Conservation (phyloP, 2,329 filamentous ascomycete species). For the Pseudonectria buxi region DNA sequence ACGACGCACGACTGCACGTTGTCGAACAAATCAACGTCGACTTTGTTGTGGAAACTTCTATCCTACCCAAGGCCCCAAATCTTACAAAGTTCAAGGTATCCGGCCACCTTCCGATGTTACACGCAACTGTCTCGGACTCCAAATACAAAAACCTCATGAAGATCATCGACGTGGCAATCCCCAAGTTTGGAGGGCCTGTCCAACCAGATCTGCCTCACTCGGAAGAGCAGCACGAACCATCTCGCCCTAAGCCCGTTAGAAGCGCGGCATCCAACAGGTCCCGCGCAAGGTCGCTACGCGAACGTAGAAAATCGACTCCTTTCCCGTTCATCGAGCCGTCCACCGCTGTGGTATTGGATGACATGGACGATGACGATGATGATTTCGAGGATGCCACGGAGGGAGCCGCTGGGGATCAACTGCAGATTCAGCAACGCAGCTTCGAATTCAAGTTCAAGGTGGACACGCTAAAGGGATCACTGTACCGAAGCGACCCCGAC, state of each 20-base stretch:
- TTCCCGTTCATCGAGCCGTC: slow-evolving; percentile 67
- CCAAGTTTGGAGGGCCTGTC: slow-evolving; percentile 57
- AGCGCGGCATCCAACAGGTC: slow-evolving; percentile 36
- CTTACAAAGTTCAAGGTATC: slow-evolving; percentile 87
- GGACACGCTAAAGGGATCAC: slow-evolving; percentile 84
- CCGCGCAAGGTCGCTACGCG: slow-evolving; percentile 37
- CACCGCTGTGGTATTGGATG: slow-evolving; percentile 72
- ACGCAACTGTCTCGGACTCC: slow-evolving; percentile 84
- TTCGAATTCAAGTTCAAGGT: slow-evolving; percentile 98
- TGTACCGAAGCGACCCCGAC: slow-evolving; percentile 81
- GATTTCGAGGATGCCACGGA: slow-evolving; percentile 62
- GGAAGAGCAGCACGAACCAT: slow-evolving; percentile 17
- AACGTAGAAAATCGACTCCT: slow-evolving; percentile 58
- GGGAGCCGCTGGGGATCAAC: slow-evolving; percentile 45
- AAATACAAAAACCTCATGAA: slow-evolving; percentile 98
- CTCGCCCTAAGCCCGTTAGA: slow-evolving; percentile 40
- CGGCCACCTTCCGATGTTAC: slow-evolving; percentile 84
- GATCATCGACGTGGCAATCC: slow-evolving; percentile 89
- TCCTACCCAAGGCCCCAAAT: slow-evolving; percentile 91
- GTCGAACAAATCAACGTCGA: slow-evolving; percentile 97
- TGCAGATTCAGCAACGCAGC: slow-evolving; percentile 77
- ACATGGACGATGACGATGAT: slow-evolving; percentile 63
- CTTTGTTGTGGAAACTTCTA: slow-evolving; percentile 92
- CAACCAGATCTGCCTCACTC: slow-evolving; percentile 16
- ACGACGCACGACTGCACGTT: slow-evolving; percentile 71